Base-by-base conservation (phyloP, 305 asterid species). In the Monarda citriodora region DNA sequence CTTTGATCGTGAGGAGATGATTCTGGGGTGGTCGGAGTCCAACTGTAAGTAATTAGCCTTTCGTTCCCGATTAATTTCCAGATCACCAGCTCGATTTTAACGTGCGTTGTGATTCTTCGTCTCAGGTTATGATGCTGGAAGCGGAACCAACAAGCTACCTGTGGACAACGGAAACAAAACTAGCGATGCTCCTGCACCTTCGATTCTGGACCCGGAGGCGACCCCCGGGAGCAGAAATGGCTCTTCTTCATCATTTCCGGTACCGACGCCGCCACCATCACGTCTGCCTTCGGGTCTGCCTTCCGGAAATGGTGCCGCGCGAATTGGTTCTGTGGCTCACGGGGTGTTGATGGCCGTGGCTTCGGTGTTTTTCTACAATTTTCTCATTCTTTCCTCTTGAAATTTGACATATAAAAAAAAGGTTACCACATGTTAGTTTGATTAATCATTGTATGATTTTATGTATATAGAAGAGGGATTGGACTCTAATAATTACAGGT, bases 1-100 rank as follows among this genome's bases (percentile, higher is more conserved):
- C 57, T 93, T 93, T 56, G 91, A 93, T 72, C 91, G 96, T 1
- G 99, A 89, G 74, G 84, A 87, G 71, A 84, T 83, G 95, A 78
- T 73, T 73, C 69, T 93, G 82, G 95, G 99, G n/a, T 93, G 99
- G 99, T 74, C 69, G 68, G 83, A 72, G 23, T 81, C 98, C 1
- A 62, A 83, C 67, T 93, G 98, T 93, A 73, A 85, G 98, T 80
- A 38, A 38, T 70, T 25, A 32, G 3, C 17, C 14, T 12, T 56
- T 20, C 53, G n/a, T 64, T 38, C 40, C 13, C 20, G 60, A 18
- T 63, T 16, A 38, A 9, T 36, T n/a, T 26, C 49, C 34, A 53
- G 38, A 36, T 7, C 12, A 53, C 32, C 60, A 60, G 42, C 68
- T 69, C 42, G 49, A 51, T 52, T 38, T 48, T 51, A 49, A 56